These are phyloP conservation scores for Hyphopichia buzzinii DNA, from an alignment of 1,139 yeast species.

Conservation along the genomic window DNA sequence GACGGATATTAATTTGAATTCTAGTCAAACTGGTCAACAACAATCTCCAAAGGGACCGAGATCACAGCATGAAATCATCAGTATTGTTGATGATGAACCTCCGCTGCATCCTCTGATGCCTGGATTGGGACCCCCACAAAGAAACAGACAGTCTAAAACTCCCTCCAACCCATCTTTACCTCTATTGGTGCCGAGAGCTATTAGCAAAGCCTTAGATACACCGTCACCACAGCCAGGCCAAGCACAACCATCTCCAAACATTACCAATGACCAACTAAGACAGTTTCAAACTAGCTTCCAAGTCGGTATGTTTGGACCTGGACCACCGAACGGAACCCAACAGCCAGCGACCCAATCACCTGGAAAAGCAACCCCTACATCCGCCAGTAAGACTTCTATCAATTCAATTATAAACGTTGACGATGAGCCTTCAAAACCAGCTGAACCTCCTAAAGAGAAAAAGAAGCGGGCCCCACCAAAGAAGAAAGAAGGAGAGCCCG, in stretches of 20 bases:
- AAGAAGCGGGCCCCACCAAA: slow-evolving; percentile 12
- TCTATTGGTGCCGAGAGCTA: slow-evolving; percentile 13
- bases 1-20: slow-evolving; percentile 12
- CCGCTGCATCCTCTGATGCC: not conserved
- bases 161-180: slow-evolving; percentile 7
- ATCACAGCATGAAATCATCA: slow-evolving; percentile 1
- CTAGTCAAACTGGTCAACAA: slow-evolving; percentile 1
- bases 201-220: not conserved
- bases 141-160: not conserved
- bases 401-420: slow-evolving; percentile 38
- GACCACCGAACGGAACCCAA: not conserved
- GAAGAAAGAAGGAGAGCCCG: slow-evolving; percentile 12
- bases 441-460: slow-evolving; percentile 11
- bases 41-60: slow-evolving; percentile 1
- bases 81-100: slow-evolving; percentile 2
- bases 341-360: slow-evolving; percentile 6
- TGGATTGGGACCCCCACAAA: slow-evolving; percentile 3
- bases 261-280: slow-evolving; percentile 23
- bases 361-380: slow-evolving; percentile 9
- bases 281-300: slow-evolving; percentile 34
- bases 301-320: slow-evolving; percentile 8
- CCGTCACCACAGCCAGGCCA: slow-evolving; percentile 3
- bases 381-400: slow-evolving; percentile 31
- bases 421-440: slow-evolving; percentile 18
- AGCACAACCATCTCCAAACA: not conserved